These are phyloP conservation scores for Trypanosoma melophagium DNA, from an alignment of 208 protist genomes.

Conservation along the genomic window DNA sequence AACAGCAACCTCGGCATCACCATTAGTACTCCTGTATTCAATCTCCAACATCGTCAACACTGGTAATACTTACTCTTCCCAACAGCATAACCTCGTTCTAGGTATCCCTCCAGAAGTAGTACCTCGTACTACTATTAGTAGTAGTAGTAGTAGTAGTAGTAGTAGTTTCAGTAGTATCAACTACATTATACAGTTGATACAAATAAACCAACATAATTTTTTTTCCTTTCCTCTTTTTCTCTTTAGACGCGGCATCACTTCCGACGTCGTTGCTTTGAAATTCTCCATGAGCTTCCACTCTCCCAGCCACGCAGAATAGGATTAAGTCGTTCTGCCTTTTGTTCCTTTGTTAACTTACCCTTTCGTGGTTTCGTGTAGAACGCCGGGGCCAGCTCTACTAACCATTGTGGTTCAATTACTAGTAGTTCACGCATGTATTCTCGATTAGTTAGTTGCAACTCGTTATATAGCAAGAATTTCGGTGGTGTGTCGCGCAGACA, in stretches of 20 bases:
- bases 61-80: too few species aligned
- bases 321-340: slow-evolving; percentile 80
- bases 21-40: too few species aligned
- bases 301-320: slow-evolving; percentile 87
- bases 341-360: slow-evolving; percentile 73
- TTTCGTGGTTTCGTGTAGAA: slow-evolving; percentile 83
- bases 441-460: slow-evolving; percentile 95
- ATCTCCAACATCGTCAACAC: too few species aligned
- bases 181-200: too few species aligned
- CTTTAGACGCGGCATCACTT: slow-evolving; percentile 24
- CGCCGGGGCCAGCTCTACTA: slow-evolving; percentile 94
- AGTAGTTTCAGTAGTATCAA: too few species aligned
- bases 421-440: slow-evolving; percentile 97
- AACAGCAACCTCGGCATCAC: too few species aligned
- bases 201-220: too few species aligned
- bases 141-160: too few species aligned
- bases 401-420: slow-evolving; percentile 93
- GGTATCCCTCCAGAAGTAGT: too few species aligned
- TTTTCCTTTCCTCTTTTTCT: too few species aligned
- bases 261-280: slow-evolving; percentile 66
- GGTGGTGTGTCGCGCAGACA: slow-evolving; percentile 85
- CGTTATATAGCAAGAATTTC: slow-evolving; percentile 97
- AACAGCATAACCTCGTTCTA: too few species aligned
- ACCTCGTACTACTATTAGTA: too few species aligned
- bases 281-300: slow-evolving; percentile 87